Evolutionary conservation across 805 yeast genomes (phyloP).

Genomic region (Saitoella complicata): DNA sequence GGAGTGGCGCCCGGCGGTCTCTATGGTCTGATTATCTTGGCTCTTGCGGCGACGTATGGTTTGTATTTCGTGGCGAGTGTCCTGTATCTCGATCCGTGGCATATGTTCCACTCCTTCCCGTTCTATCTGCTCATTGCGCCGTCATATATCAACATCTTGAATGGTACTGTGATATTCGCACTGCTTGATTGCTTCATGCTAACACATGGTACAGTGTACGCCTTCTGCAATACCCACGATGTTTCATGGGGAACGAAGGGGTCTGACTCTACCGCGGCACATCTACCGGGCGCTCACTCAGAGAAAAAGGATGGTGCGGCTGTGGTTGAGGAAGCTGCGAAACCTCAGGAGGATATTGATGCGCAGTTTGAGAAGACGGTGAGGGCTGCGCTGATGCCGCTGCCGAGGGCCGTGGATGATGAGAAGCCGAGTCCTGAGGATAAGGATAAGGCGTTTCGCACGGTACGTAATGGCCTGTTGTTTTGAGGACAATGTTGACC

Average conservation of each 20-base stretch:
- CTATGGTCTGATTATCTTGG: slow-evolving; percentile 41
- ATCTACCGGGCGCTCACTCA: slow-evolving; percentile 32
- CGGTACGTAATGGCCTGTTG: too few relatives aligned
- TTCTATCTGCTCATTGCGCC: slow-evolving; percentile 38
- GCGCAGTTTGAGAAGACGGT: slow-evolving; percentile 31
- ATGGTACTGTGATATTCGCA: neutral
- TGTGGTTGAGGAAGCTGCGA: slow-evolving; percentile 35
- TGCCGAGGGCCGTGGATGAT: slow-evolving; percentile 23
- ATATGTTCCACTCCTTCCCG: slow-evolving; percentile 20
- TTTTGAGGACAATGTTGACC: too few relatives aligned
- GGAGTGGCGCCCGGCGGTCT: slow-evolving; percentile 23
- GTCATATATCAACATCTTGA: slow-evolving; percentile 29
- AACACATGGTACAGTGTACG: slow-evolving; percentile 39
- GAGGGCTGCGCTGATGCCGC: slow-evolving; percentile 37
- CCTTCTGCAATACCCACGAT: slow-evolving; percentile 57
- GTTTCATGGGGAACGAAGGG: slow-evolving; percentile 68
- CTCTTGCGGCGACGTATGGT: slow-evolving; percentile 44
- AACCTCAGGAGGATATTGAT: slow-evolving; percentile 36
- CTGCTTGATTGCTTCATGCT: neutral
- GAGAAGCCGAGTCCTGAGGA: slow-evolving; percentile 20
- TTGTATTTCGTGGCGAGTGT: slow-evolving; percentile 43
- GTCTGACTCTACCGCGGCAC: slow-evolving; percentile 33
- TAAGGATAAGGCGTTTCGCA: slow-evolving; percentile 25
- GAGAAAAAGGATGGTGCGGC: slow-evolving; percentile 35
- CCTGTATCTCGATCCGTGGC: slow-evolving; percentile 52